Percentiles rank a stretch among this genome's conserved stretches.
Conservation (phyloP, 2,329 filamentous ascomycete species). For the Dothistroma pini region DNA sequence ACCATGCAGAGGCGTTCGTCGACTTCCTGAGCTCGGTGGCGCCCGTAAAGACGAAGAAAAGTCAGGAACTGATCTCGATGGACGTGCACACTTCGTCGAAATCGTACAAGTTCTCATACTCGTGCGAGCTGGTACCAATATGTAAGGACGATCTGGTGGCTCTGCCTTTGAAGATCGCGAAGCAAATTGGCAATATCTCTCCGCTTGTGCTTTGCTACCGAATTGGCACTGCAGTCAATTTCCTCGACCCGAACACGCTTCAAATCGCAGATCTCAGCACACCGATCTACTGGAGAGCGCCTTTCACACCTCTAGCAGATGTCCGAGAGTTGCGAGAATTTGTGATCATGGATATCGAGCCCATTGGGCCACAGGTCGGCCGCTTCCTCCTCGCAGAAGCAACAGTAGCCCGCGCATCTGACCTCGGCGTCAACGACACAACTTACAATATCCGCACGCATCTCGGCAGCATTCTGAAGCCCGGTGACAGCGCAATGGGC, state of each 20-base stretch:
- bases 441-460: constrained; percentile 91
- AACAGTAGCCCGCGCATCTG: constrained; percentile 80
- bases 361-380: constrained; percentile 68
- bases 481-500: constrained; percentile 91
- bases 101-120: constrained; percentile 93
- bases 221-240: constrained; percentile 83
- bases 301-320: constrained; percentile 80
- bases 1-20: constrained; percentile 87
- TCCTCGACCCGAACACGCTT: constrained; percentile 86
- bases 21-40: constrained; percentile 83
- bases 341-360: constrained; percentile 90
- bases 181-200: constrained; percentile 80
- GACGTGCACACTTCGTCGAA: constrained; percentile 87
- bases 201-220: constrained; percentile 82
- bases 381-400: constrained; percentile 82
- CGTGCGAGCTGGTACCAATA: constrained; percentile 83
- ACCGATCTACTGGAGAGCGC: constrained; percentile 83
- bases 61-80: constrained; percentile 89
- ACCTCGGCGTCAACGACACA: constrained; percentile 79
- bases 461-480: constrained; percentile 76
- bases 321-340: constrained; percentile 85
- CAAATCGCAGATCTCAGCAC: constrained; percentile 83
- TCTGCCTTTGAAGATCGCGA: constrained; percentile 83
- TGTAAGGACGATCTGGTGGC: constrained; percentile 98
- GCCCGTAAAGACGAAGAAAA: constrained; percentile 75